Percentiles rank a stretch among this genome's conserved stretches.
These are phyloP conservation scores for Malus hybrid DNA, from an alignment of 331 rosid genomes.

Conservation along the genomic window DNA sequence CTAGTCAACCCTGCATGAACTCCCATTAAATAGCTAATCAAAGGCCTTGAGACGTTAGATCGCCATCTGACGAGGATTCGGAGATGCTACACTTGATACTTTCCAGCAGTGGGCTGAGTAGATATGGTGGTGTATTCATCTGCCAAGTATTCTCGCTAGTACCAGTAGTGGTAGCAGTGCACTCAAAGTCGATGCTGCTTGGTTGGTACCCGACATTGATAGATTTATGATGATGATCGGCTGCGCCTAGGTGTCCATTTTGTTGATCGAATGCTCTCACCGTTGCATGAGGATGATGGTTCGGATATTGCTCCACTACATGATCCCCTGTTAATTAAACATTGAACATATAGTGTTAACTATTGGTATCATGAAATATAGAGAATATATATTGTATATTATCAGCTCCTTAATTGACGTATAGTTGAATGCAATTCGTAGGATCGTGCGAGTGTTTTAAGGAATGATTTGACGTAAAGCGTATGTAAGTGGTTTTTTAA, in stretches of 20 bases:
- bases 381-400: too few relatives aligned
- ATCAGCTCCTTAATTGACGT: too few relatives aligned
- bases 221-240: neutral
- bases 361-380: too few relatives aligned
- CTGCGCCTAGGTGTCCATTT: neutral
- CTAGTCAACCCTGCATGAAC: neutral
- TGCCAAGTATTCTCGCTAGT: constrained; percentile 7
- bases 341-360: too few relatives aligned
- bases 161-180: neutral
- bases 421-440: too few relatives aligned
- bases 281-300: neutral
- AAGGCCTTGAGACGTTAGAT: neutral
- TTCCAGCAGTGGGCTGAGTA: neutral
- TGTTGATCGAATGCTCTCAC: constrained; percentile 6
- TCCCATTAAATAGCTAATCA: neutral
- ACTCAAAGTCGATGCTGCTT: neutral
- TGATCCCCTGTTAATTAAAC: neutral
- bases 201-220: neutral
- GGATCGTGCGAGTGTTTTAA: too few relatives aligned
- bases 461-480: too few relatives aligned
- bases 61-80: constrained; percentile 23
- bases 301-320: neutral
- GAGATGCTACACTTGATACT: constrained; percentile 1
- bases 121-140: neutral
- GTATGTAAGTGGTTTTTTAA: too few relatives aligned